Evolutionary conservation across 1,284 basidiomycete species (phyloP).

Genomic region (Tilletia caries): DNA sequence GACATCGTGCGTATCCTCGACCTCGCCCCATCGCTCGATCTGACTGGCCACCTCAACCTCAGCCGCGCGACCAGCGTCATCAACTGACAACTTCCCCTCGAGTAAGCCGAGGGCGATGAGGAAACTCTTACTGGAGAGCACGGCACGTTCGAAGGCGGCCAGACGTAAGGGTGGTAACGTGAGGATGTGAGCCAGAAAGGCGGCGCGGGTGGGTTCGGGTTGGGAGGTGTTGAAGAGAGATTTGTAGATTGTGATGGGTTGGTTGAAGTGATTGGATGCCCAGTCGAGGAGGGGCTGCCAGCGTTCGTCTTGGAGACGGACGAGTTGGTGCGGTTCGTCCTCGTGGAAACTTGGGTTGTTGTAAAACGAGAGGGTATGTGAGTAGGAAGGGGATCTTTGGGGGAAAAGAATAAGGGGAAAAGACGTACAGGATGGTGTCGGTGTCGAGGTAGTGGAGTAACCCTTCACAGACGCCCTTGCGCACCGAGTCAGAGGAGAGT

Average conservation of each 20-base stretch:
- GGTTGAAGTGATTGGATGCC: constrained; percentile 67
- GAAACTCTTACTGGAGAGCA: constrained; percentile 87
- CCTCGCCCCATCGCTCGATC: constrained; percentile 94
- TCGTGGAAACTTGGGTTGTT: constrained; percentile 64
- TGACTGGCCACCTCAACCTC: constrained; percentile 93
- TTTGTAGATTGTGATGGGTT: constrained; percentile 25
- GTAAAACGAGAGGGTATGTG: too few relatives aligned
- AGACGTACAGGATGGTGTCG: constrained; percentile 77
- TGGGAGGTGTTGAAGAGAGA: constrained; percentile 35
- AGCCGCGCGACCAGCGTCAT: constrained; percentile 78
- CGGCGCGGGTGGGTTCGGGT: constrained; percentile 17
- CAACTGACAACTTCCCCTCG: constrained; percentile 65
- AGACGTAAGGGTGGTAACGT: constrained; percentile 26
- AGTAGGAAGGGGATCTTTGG: constrained; percentile 59
- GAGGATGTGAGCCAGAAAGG: constrained; percentile 16
- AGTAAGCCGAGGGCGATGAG: constrained; percentile 82
- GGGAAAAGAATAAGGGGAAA: constrained; percentile 18
- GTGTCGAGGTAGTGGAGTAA: constrained; percentile 86
- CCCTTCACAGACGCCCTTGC: constrained; percentile 67
- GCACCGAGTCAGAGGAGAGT: constrained; percentile 62
- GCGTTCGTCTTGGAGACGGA: constrained; percentile 74
- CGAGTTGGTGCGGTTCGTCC: constrained; percentile 70
- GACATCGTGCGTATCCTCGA: constrained; percentile 77
- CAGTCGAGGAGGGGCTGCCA: constrained; percentile 87
- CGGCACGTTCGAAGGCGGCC: constrained; percentile 80